These are phyloP conservation scores for Kwoniella heveanensis DNA, from an alignment of 768 basidiomycete genomes.

Conservation along the genomic window DNA sequence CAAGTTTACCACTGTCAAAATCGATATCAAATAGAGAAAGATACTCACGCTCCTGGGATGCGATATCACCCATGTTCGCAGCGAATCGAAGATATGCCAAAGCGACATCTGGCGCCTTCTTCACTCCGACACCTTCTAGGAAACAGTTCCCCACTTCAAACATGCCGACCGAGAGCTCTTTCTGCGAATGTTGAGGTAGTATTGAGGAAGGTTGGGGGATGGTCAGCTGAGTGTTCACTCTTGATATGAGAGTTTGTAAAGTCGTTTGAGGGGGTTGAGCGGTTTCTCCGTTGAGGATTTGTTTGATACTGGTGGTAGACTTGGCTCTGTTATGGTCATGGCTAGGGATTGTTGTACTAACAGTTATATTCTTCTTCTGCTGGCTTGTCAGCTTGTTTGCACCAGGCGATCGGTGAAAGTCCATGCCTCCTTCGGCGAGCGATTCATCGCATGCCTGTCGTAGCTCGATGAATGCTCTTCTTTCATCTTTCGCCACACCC, in stretches of 20 bases:
- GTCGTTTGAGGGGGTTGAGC: neutral
- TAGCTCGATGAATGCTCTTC: conserved; percentile 46
- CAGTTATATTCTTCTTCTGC: conserved; percentile 35
- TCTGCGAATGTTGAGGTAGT: conserved; percentile 18
- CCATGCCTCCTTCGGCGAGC: conserved; percentile 29
- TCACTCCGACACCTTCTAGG: conserved; percentile 51
- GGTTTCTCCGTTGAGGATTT: no score
- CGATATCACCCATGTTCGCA: conserved; percentile 51
- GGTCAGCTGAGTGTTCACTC: conserved; percentile 7
- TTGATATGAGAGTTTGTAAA: neutral
- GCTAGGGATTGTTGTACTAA: conserved; percentile 21
- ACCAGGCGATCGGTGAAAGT: conserved; percentile 34
- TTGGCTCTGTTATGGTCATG: neutral
- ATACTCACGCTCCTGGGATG: conserved; percentile 52
- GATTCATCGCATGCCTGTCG: conserved; percentile 48
- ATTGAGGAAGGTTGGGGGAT: neutral
- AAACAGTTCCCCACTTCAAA: conserved; percentile 55
- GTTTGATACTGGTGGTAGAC: no score
- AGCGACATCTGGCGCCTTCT: conserved; percentile 49
- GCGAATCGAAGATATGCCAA: conserved; percentile 49
- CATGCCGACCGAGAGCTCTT: conserved; percentile 49
- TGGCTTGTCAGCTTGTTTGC: conserved; percentile 24
- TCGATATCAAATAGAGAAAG: no score
- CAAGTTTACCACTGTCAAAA: no score
- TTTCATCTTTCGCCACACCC: conserved; percentile 51